These are phyloP conservation scores for Bacidia gigantensis DNA, from an alignment of 495 filamentous ascomycete genomes.

Conservation along the genomic window DNA sequence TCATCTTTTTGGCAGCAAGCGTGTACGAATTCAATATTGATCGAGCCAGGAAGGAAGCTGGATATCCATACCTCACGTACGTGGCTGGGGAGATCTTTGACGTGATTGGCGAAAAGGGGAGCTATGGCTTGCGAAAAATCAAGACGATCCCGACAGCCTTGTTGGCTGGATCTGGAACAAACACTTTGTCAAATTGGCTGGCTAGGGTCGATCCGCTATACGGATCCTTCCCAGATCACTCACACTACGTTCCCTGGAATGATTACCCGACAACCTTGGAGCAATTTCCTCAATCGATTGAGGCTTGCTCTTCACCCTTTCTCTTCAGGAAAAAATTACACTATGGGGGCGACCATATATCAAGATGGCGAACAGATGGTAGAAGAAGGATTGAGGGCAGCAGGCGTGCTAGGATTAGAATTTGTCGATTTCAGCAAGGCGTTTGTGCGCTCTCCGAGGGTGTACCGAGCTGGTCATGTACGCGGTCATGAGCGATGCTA, in stretches of 20 bases:
- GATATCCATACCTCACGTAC: conserved; percentile 92
- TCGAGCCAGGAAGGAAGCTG: conserved; percentile 77
- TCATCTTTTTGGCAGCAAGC: conserved; percentile 82
- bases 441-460: background rate
- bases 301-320: too few relatives aligned
- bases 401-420: background rate
- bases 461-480: background rate
- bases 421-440: background rate
- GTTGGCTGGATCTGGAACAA: conserved; percentile 99
- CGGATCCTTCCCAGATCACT: background rate
- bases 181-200: conserved; percentile 73
- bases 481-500: background rate
- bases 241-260: too few relatives aligned
- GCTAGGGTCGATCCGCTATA: conserved; percentile 11
- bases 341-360: too few relatives aligned
- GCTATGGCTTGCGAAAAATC: conserved; percentile 93
- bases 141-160: conserved; percentile 63
- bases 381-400: background rate
- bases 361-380: background rate
- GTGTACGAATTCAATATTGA: conserved; percentile 96
- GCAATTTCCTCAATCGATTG: too few relatives aligned
- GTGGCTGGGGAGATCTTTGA: conserved; percentile 87
- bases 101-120: conserved; percentile 86
- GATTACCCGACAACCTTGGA: too few relatives aligned
- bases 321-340: too few relatives aligned